Evolutionary conservation across 805 yeast species (phyloP), one percentile per base, ranked within the genome.

Genomic region (Metschnikowia reukaufii): DNA sequence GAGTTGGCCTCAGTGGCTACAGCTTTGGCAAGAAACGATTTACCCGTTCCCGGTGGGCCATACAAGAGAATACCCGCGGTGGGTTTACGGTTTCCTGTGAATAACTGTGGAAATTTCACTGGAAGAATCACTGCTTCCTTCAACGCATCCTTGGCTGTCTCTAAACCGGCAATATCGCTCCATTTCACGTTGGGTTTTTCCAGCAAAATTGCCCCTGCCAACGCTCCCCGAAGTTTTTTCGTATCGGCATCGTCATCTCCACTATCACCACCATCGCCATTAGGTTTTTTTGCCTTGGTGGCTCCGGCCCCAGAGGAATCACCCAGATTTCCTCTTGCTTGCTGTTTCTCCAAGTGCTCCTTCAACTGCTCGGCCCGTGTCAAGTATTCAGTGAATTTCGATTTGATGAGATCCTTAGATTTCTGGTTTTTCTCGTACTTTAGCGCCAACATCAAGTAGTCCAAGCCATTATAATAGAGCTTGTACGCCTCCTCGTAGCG

Each of bases 1-100:
- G 97, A 88, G 64, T 92, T 90, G 41, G 98, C 97, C 61, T 94
- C 99, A 0, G 99, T 94, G 20, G 99, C 99, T 7, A 94, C 98
- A 0, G 99, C 99, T 64, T 94, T 94, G 9, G 99, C 99, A 49
- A 94, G 72, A 62, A 84, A 94, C 1, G 98, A 92, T 62, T 94
- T 94, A 75, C 99, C 99, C 0, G 99, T 94, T 60, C 99, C 99
- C 2, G 99, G 99, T 9, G 77, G 77, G 0, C 77, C 77, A 47
- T 66, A 70, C 18, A 94, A 70, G 39, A 94, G 67, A 39, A 94
- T 92, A 37, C 99, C 99, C 5, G 88, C 76, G 2, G 92, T 83
- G 1, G 99, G 99, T 62, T 88, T 88, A 52, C 99, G 79, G 64
- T 89, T 92, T 1, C 99, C 99, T 8, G 86, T 88, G 69, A 94